Percentiles rank a stretch among this genome's conserved stretches.
These are phyloP conservation scores for Vaccinium macrocarpon DNA, from an alignment of 148 eudicot genomes.

Conservation along the genomic window DNA sequence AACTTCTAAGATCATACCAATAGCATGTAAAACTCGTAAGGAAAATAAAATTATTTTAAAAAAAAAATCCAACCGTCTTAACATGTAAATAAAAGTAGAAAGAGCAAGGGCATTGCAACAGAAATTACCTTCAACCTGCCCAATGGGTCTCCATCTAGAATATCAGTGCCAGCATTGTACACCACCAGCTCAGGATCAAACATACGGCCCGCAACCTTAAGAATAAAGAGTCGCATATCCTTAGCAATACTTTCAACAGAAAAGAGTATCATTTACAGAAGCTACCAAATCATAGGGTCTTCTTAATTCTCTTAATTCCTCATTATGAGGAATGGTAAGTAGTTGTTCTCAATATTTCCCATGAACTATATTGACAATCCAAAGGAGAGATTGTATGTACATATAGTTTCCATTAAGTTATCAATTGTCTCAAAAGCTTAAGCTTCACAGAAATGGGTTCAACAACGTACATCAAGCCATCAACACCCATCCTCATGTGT, in stretches of 20 bases:
- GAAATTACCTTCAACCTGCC: constrained; percentile 68
- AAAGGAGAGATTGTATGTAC: background rate
- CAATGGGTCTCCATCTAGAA: constrained; percentile 89
- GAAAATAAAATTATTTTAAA: background rate
- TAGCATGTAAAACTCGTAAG: background rate
- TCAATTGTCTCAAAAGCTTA: background rate
- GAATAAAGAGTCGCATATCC: background rate
- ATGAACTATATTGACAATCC: background rate
- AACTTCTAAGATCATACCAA: constrained; percentile 13
- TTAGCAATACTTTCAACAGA: background rate
- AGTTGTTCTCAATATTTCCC: background rate
- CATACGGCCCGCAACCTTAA: constrained; percentile 56
- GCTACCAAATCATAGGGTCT: constrained; percentile 4
- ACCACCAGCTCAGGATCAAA: constrained; percentile 79
- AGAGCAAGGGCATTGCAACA: background rate
- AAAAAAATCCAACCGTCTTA: background rate
- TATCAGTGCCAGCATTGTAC: constrained; percentile 96
- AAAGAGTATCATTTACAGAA: background rate
- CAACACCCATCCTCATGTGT: background rate
- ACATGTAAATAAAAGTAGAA: background rate
- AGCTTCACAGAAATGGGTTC: background rate
- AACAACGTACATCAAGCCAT: background rate
- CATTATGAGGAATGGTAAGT: background rate
- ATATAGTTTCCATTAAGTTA: background rate
- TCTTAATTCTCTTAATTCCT: background rate